Percentiles rank a stretch among this genome's conserved stretches.
phyloP scores from a whole-genome alignment of 495 filamentous ascomycete species.

The Xylaria cubensis region DNA sequence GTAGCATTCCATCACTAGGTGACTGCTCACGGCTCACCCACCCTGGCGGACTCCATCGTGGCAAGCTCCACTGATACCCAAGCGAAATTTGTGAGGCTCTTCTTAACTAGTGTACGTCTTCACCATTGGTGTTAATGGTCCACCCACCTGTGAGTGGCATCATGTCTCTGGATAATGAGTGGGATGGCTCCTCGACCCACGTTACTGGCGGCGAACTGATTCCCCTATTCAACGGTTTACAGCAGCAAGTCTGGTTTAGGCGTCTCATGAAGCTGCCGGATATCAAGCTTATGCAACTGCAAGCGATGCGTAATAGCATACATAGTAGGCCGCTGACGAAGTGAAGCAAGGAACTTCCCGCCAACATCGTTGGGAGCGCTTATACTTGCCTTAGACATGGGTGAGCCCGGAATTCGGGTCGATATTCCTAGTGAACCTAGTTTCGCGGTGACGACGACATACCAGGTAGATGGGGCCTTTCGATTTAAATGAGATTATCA shows the following conservation, averaged over 20 bases:
- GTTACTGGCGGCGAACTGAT: not conserved
- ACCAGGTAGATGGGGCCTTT: not conserved
- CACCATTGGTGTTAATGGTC: not conserved
- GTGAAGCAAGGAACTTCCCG: constrained; percentile 5
- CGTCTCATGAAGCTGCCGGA: not conserved
- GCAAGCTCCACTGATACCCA: not conserved
- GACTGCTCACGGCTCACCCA: not conserved
- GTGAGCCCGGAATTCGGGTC: constrained; percentile 16
- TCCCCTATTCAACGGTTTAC: not conserved
- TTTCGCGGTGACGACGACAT: not conserved
- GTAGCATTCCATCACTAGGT: not conserved
- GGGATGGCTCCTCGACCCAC: not conserved
- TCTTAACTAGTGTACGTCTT: not conserved
- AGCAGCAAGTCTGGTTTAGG: not conserved
- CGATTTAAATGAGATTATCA: not conserved
- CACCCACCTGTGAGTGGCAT: constrained; percentile 2
- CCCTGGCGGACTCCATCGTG: not conserved
- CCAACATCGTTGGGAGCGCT: not conserved
- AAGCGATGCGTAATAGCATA: not conserved
- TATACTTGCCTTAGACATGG: not conserved
- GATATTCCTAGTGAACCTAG: constrained; percentile 4
- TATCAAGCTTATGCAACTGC: not conserved
- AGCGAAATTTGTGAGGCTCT: constrained; percentile 17
- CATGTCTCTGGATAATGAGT: not conserved
- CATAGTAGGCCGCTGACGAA: not conserved